Conservation (phyloP, 139 green algal species). For the Micractinium conductrix region DNA sequence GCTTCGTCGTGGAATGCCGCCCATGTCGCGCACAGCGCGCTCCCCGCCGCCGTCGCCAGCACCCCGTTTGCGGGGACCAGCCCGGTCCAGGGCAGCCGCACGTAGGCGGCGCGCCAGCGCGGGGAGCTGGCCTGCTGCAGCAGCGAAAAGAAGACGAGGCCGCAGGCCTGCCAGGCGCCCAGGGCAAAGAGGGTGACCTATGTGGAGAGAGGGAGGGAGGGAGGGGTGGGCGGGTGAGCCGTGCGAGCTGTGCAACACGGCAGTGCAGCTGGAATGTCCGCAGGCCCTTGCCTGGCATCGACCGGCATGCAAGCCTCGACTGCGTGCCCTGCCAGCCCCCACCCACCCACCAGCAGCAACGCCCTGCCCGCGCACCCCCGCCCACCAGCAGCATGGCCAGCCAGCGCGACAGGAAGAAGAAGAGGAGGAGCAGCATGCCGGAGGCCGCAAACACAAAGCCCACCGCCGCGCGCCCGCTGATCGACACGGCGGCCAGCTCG, state of each 20-base stretch:
- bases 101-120: slow-evolving; percentile 6
- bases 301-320: no score
- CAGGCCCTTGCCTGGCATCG: no score
- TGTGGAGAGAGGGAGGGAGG: background rate
- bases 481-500: slow-evolving; percentile 26
- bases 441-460: slow-evolving; percentile 74
- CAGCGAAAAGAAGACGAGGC: slow-evolving; percentile 25
- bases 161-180: slow-evolving; percentile 52
- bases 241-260: no score
- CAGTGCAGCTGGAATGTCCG: no score
- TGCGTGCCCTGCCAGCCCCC: background rate
- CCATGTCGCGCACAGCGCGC: slow-evolving; percentile 58
- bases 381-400: slow-evolving; percentile 73
- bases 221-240: background rate
- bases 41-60: slow-evolving; percentile 17
- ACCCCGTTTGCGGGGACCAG: slow-evolving; percentile 18
- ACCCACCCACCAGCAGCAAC: background rate
- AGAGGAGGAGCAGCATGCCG: slow-evolving; percentile 74
- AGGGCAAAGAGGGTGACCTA: slow-evolving; percentile 70
- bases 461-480: slow-evolving; percentile 60
- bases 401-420: slow-evolving; percentile 73
- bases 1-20: background rate
- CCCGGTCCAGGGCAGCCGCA: slow-evolving; percentile 14
- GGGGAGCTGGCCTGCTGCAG: slow-evolving; percentile 11
- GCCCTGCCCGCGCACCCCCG: background rate